phyloP scores from a whole-genome alignment of 345 rosid species.

The Clarkia xantiana region DNA sequence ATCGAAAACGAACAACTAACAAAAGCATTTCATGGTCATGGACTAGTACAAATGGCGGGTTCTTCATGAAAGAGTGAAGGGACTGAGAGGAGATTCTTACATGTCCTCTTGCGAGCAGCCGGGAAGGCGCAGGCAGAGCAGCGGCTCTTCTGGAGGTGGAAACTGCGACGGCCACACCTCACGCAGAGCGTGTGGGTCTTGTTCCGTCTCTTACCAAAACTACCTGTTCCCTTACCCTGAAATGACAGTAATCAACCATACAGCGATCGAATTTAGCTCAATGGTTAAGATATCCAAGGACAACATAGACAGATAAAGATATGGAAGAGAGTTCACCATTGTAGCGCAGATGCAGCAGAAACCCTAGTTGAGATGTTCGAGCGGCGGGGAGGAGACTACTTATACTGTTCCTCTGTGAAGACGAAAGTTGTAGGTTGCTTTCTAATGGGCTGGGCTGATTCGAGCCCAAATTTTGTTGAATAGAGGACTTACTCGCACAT shows the following conservation, averaged over 20 bases:
- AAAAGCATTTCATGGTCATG: not conserved
- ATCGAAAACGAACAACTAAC: not conserved
- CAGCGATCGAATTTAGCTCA: not conserved
- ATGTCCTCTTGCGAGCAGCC: slow-evolving; percentile 36
- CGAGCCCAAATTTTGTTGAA: not conserved
- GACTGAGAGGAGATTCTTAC: slow-evolving; percentile 9
- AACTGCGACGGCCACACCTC: slow-evolving; percentile 48
- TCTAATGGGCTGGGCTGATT: not conserved
- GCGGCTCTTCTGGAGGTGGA: slow-evolving; percentile 48
- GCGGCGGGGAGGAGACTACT: slow-evolving; percentile 2
- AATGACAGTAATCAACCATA: not conserved
- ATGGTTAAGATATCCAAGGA: not conserved
- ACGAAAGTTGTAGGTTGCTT: slow-evolving; percentile 10
- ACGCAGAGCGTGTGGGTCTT: slow-evolving; percentile 49
- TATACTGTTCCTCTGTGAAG: not conserved
- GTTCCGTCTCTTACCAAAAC: slow-evolving; percentile 48
- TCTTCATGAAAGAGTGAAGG: not conserved
- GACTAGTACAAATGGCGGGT: not conserved
- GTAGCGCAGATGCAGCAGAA: slow-evolving; percentile 8
- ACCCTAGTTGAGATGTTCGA: slow-evolving; percentile 6
- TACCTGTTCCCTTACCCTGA: slow-evolving; percentile 50
- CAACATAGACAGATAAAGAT: not conserved
- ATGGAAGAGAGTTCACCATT: slow-evolving; percentile 9
- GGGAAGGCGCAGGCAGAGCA: slow-evolving; percentile 40
- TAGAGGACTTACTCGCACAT: no score